Percentiles rank a stretch among this genome's conserved stretches.
Conservation (phyloP, 441 rosid genomes). For the Kokia cookei region DNA sequence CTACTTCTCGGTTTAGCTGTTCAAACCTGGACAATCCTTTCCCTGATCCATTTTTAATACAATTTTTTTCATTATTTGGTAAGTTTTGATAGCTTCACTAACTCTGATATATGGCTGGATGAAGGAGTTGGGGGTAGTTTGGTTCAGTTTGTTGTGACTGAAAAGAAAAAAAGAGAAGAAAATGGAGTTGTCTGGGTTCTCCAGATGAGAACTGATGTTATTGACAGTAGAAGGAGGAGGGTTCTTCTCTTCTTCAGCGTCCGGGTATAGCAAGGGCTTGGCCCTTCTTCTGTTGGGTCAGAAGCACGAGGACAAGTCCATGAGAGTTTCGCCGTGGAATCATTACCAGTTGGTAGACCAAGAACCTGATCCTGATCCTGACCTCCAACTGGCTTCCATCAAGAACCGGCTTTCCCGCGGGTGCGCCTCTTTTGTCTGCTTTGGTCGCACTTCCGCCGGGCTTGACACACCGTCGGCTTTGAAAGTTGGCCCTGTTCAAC, state of each 20-base stretch:
- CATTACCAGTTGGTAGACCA: slow-evolving; percentile 83
- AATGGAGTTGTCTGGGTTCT: slow-evolving; percentile 17
- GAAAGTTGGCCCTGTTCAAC: slow-evolving; percentile 72
- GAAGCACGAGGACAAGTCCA: slow-evolving; percentile 71
- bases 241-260: slow-evolving; percentile 95
- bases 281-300: slow-evolving; percentile 92
- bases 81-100: slow-evolving; percentile 13
- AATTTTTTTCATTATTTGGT: background rate
- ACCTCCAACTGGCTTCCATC: slow-evolving; percentile 91
- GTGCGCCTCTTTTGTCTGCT: slow-evolving; percentile 81
- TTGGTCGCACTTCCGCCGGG: slow-evolving; percentile 84
- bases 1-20: too few relatives aligned
- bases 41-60: too few relatives aligned
- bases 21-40: too few relatives aligned
- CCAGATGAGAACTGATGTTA: slow-evolving; percentile 91
- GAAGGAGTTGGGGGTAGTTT: slow-evolving; percentile 20
- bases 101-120: slow-evolving; percentile 13
- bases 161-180: slow-evolving; percentile 10
- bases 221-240: slow-evolving; percentile 99
- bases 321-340: slow-evolving; percentile 90
- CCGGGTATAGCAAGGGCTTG: slow-evolving; percentile 91
- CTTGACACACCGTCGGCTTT: slow-evolving; percentile 64
- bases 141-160: slow-evolving; percentile 7
- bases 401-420: slow-evolving; percentile 68
- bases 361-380: slow-evolving; percentile 57